Evolutionary conservation across 768 basidiomycete genomes (phyloP).

Genomic region (Tricholoma furcatifolium): DNA sequence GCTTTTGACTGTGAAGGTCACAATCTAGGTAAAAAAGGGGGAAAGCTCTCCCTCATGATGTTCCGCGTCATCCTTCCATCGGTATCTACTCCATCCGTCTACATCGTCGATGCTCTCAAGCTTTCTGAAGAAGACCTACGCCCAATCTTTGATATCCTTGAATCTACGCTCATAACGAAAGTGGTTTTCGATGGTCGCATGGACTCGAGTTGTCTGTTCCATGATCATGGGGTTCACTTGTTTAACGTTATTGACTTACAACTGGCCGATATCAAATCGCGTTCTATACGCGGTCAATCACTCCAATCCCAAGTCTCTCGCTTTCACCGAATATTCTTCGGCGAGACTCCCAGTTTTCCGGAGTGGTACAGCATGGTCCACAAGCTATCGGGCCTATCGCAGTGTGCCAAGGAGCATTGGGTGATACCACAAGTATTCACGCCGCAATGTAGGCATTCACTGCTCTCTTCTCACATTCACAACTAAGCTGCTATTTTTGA

Average conservation of each 20-base stretch:
- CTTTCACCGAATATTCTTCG: background rate
- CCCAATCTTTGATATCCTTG: constrained; percentile 10
- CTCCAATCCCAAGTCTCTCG: constrained; percentile 1
- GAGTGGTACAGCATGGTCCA: constrained; percentile 1
- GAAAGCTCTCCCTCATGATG: too few relatives aligned
- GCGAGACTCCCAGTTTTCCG: background rate
- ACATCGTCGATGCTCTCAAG: constrained; percentile 2
- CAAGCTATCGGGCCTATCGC: constrained; percentile 3
- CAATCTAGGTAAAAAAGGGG: too few relatives aligned
- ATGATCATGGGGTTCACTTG: constrained; percentile 3
- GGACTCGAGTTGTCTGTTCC: constrained; percentile 13
- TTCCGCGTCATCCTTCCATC: too few relatives aligned
- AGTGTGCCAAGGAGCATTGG: constrained; percentile 8
- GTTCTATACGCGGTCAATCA: constrained; percentile 4
- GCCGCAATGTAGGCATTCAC: background rate
- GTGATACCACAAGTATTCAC: background rate
- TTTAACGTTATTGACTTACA: constrained; percentile 9
- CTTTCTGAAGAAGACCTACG: background rate
- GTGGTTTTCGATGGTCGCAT: constrained; percentile 12
- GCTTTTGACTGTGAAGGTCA: too few relatives aligned
- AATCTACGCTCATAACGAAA: constrained; percentile 7
- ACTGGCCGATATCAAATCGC: constrained; percentile 10
- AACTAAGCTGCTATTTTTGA: background rate
- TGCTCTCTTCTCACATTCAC: background rate
- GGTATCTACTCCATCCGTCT: too few relatives aligned